A percentile compares a stretch with the other conserved stretches of the same genome.
These are phyloP conservation scores for Amborella trichopoda DNA, from an alignment of 164 flowering plant species.

Conservation along the genomic window DNA sequence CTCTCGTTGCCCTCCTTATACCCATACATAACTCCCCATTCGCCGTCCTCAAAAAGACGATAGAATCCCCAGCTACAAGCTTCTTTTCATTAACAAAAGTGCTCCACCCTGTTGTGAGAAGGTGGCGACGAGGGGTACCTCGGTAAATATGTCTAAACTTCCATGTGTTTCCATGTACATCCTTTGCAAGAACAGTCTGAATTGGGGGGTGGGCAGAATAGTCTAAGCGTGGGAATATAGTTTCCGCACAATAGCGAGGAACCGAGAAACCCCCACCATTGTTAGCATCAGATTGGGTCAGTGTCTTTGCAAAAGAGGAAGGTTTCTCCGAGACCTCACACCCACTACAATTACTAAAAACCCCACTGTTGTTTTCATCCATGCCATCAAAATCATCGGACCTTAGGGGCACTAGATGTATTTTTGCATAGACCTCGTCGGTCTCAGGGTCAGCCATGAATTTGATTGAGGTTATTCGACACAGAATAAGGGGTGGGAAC, in stretches of 20 bases:
- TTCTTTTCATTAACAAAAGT: constrained; percentile 91
- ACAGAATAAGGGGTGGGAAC: constrained; percentile 40
- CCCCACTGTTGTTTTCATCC: constrained; percentile 21
- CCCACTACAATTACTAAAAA: constrained; percentile 2
- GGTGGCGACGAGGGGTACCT: constrained; percentile 90
- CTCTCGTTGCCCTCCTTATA: constrained; percentile 75
- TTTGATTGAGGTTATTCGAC: constrained; percentile 47
- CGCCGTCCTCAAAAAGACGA: constrained; percentile 72
- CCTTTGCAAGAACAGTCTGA: constrained; percentile 78
- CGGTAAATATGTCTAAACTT: constrained; percentile 90
- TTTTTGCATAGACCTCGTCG: constrained; percentile 75
- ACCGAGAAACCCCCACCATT: constrained; percentile 98
- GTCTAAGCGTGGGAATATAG: constrained; percentile 84
- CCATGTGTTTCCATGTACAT: constrained; percentile 91
- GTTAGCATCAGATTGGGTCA: constrained; percentile 96
- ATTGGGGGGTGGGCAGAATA: constrained; percentile 87
- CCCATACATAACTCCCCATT: constrained; percentile 87
- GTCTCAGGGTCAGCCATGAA: constrained; percentile 79
- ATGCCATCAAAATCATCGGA: constrained; percentile 18
- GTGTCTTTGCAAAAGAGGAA: constrained; percentile 78
- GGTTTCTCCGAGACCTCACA: constrained; percentile 42
- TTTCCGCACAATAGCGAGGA: constrained; percentile 94
- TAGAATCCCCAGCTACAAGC: constrained; percentile 90
- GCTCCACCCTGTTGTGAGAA: constrained; percentile 97
- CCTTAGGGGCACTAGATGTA: constrained; percentile 41